phyloP scores from a whole-genome alignment of 441 rosid species.

The Dalechampia spathulata region DNA sequence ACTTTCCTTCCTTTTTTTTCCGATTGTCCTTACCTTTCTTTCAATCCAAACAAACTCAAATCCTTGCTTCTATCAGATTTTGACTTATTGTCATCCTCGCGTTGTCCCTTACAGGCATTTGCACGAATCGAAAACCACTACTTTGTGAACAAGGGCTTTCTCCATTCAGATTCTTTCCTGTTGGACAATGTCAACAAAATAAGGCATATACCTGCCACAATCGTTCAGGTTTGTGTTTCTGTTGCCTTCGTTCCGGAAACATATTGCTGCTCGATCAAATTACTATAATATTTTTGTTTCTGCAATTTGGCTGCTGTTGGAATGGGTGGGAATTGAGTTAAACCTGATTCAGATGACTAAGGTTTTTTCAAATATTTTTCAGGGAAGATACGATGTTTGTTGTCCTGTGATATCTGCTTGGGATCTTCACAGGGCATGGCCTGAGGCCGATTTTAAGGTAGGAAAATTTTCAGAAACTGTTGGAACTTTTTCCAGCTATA shows the following conservation, averaged over 20 bases:
- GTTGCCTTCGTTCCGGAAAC: background rate
- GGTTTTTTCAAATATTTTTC: conserved; percentile 14
- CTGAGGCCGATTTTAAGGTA: conserved; percentile 92
- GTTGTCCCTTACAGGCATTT: conserved; percentile 56
- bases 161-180: conserved; percentile 64
- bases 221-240: conserved; percentile 67
- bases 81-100: background rate
- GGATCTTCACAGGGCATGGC: conserved; percentile 97
- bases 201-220: conserved; percentile 67
- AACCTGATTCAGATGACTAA: background rate
- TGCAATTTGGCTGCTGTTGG: too few relatives aligned
- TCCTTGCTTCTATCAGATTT: too few relatives aligned
- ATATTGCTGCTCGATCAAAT: too few relatives aligned
- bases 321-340: background rate
- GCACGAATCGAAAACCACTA: conserved; percentile 96
- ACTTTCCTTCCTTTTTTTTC: too few relatives aligned
- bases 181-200: conserved; percentile 77
- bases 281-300: too few relatives aligned
- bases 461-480: conserved; percentile 1
- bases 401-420: conserved; percentile 99
- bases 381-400: conserved; percentile 92
- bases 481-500: too few relatives aligned
- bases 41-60: too few relatives aligned
- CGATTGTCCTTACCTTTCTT: too few relatives aligned
- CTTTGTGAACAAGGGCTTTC: conserved; percentile 78